Evolutionary conservation across 345 rosid species (phyloP).

Genomic region (Chamaenerion angustifolium): DNA sequence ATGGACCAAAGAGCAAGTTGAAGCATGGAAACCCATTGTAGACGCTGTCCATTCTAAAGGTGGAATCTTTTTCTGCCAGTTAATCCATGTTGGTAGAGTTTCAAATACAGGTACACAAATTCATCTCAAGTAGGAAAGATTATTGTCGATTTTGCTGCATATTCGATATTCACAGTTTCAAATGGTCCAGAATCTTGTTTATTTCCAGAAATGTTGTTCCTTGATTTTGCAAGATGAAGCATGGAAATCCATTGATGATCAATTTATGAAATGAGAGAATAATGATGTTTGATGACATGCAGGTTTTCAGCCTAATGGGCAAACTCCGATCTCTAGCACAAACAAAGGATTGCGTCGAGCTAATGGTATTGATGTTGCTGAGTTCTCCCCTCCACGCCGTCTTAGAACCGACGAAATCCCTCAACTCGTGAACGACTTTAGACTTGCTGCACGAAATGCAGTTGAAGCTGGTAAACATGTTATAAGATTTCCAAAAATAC

Average conservation of each 20-base stretch:
- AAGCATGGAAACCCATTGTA: constrained; percentile 81
- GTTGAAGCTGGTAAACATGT: constrained; percentile 48
- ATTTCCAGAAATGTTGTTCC: too few species aligned
- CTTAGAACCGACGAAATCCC: constrained; percentile 55
- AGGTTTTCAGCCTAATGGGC: constrained; percentile 56
- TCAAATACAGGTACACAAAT: constrained; percentile 26
- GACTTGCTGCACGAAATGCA: constrained; percentile 68
- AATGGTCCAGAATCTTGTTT: too few species aligned
- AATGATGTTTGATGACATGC: constrained; percentile 1
- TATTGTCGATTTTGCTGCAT: too few species aligned
- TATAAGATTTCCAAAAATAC: too few species aligned
- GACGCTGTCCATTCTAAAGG: constrained; percentile 80
- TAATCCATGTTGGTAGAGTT: constrained; percentile 67
- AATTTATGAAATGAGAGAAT: too few species aligned
- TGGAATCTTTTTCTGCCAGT: constrained; percentile 57
- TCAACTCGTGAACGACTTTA: constrained; percentile 45
- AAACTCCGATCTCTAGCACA: constrained; percentile 45
- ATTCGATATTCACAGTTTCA: too few species aligned
- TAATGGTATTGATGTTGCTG: constrained; percentile 25
- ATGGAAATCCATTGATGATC: too few species aligned
- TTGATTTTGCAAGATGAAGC: too few species aligned
- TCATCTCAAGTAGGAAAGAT: background rate
- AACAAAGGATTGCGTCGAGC: constrained; percentile 36
- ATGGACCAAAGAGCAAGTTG: constrained; percentile 73
- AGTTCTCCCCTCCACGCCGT: constrained; percentile 45